These are phyloP conservation scores for Metschnikowia sp. DNA, from an alignment of 805 yeast species.

Conservation along the genomic window DNA sequence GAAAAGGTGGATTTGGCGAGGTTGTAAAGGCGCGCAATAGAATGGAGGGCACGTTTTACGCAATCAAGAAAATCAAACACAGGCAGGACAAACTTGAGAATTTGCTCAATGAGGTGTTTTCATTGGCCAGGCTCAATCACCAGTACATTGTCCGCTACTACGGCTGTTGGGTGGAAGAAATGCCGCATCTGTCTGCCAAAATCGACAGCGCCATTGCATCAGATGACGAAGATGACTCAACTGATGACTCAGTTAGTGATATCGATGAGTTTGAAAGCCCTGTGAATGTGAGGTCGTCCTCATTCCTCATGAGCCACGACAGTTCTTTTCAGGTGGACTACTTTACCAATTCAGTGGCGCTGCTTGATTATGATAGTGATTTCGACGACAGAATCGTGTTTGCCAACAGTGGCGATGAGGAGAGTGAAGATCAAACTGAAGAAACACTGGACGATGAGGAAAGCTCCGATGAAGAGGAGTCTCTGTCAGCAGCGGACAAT, in stretches of 20 bases:
- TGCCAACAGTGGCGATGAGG: conserved; percentile 23
- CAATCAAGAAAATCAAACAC: conserved; percentile 87
- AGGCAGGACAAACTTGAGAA: conserved; percentile 74
- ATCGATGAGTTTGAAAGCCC: conserved; percentile 23
- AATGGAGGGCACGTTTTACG: conserved; percentile 92
- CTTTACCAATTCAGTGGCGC: conserved; percentile 63
- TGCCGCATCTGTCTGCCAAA: conserved; percentile 18
- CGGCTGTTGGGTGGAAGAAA: conserved; percentile 96
- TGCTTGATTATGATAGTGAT: conserved; percentile 43
- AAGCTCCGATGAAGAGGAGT: background rate
- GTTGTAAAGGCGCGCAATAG: conserved; percentile 95
- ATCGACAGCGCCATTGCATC: conserved; percentile 20
- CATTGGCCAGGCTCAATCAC: conserved; percentile 87
- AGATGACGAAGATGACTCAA: conserved; percentile 7
- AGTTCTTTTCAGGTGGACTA: conserved; percentile 53
- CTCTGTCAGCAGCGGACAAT: background rate
- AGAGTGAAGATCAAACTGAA: conserved; percentile 5
- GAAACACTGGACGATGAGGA: too few species aligned
- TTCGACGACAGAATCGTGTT: conserved; percentile 31
- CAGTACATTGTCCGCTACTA: conserved; percentile 95
- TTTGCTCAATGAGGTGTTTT: conserved; percentile 85
- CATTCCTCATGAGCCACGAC: conserved; percentile 18
- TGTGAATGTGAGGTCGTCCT: conserved; percentile 19
- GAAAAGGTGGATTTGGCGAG: conserved; percentile 96
- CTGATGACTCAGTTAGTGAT: conserved; percentile 11